These are phyloP conservation scores for Leccinum solheimii DNA, from an alignment of 1,284 basidiomycete species.

Conservation along the genomic window DNA sequence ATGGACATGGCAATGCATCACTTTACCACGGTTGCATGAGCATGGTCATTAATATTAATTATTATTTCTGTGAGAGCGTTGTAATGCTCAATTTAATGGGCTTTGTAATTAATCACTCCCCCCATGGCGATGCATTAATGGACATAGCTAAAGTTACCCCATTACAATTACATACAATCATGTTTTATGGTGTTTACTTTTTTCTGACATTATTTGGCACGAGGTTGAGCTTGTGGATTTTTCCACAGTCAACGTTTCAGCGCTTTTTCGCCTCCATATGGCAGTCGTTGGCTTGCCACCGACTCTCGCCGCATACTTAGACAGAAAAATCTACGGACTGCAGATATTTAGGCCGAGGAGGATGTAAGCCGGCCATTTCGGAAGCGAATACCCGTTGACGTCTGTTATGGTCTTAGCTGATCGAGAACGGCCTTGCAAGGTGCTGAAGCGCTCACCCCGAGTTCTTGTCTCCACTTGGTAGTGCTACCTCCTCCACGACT, in stretches of 20 bases:
- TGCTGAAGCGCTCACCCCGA: background rate
- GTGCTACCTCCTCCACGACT: background rate
- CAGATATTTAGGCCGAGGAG: background rate
- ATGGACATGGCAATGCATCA: too few species aligned
- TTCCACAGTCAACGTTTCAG: background rate
- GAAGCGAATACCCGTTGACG: constrained; percentile 14
- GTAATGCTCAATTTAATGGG: too few species aligned
- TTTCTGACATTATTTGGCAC: too few species aligned
- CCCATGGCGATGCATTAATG: too few species aligned
- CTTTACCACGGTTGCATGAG: too few species aligned
- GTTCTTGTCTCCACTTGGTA: background rate
- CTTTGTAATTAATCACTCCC: too few species aligned
- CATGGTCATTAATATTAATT: too few species aligned
- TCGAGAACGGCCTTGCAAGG: background rate
- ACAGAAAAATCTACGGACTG: background rate
- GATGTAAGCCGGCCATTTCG: constrained; percentile 1
- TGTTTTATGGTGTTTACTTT: too few species aligned
- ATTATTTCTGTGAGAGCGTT: too few species aligned
- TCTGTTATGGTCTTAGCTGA: constrained; percentile 18
- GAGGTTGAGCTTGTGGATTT: background rate
- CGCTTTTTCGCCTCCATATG: constrained; percentile 18
- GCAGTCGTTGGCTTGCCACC: constrained; percentile 8
- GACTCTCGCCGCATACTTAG: background rate
- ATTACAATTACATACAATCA: too few species aligned
- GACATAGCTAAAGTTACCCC: too few species aligned